Evolutionary conservation across 208 protist species (phyloP).

Genomic region (Leishmania guyanensis): DNA sequence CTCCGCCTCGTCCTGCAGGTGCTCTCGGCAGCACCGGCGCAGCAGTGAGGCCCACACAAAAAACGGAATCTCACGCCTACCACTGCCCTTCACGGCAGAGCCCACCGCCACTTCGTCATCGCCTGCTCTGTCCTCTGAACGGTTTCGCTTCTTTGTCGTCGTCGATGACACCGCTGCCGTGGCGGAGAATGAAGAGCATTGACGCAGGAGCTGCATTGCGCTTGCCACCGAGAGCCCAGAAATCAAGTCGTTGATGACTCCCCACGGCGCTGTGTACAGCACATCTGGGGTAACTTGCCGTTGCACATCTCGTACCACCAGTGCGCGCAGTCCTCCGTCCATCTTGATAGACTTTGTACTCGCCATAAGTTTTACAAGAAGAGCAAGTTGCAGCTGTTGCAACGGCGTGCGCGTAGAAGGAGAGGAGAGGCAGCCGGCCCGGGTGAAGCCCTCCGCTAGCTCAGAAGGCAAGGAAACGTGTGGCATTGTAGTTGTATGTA

Average conservation of each 20-base stretch:
- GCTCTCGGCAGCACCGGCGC: slow-evolving; percentile 71
- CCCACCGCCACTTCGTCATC: background rate
- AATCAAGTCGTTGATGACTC: slow-evolving; percentile 81
- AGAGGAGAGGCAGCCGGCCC: slow-evolving; percentile 36
- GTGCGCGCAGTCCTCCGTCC: slow-evolving; percentile 71
- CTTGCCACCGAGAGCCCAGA: slow-evolving; percentile 73
- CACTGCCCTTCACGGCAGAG: slow-evolving; percentile 16
- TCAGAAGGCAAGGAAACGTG: background rate
- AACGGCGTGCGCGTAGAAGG: slow-evolving; percentile 16
- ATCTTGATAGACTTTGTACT: slow-evolving; percentile 69
- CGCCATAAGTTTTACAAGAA: slow-evolving; percentile 79
- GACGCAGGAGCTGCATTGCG: slow-evolving; percentile 73
- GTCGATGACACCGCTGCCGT: background rate
- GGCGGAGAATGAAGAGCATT: slow-evolving; percentile 6
- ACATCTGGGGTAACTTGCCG: slow-evolving; percentile 50
- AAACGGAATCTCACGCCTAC: slow-evolving; percentile 57
- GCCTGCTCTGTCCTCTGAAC: background rate
- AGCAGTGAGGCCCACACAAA: slow-evolving; percentile 81
- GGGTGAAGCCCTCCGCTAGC: background rate
- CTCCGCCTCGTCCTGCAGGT: slow-evolving; percentile 77
- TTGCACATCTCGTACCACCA: slow-evolving; percentile 75
- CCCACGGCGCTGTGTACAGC: slow-evolving; percentile 56
- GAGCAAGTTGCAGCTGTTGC: slow-evolving; percentile 63
- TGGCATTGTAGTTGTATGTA: slow-evolving; percentile 5
- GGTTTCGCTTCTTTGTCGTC: background rate